Evolutionary conservation across 768 basidiomycete species (phyloP).

Genomic region (Leucocoprinus leucothites): DNA sequence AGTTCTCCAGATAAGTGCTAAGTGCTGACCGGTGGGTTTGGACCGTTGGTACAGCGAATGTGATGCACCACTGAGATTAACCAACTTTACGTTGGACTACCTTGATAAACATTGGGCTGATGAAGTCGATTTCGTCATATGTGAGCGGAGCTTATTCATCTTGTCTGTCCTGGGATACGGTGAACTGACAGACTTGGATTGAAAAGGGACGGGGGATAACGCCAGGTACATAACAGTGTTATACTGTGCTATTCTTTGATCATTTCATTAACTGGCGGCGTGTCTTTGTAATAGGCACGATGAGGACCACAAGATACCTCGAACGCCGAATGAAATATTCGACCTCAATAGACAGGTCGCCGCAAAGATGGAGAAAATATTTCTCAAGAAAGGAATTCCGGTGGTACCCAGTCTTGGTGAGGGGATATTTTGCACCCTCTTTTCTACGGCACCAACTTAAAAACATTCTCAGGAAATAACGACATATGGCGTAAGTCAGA

Average conservation of each 20-base stretch:
- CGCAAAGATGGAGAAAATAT: constrained; percentile 69
- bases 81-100: constrained; percentile 80
- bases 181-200: neutral
- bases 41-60: constrained; percentile 51
- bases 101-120: constrained; percentile 76
- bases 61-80: constrained; percentile 77
- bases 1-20: neutral
- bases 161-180: neutral
- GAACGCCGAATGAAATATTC: constrained; percentile 79
- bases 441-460: constrained; percentile 1
- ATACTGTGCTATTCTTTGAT: neutral
- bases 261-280: neutral
- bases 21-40: neutral
- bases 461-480: constrained; percentile 67
- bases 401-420: constrained; percentile 79
- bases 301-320: constrained; percentile 76
- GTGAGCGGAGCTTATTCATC: constrained; percentile 36
- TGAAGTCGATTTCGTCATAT: constrained; percentile 89
- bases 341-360: constrained; percentile 67
- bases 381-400: constrained; percentile 65
- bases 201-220: constrained; percentile 73
- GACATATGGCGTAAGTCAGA: constrained; percentile 78
- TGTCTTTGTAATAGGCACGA: constrained; percentile 57
- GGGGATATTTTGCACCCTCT: neutral
- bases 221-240: constrained; percentile 44